Base-by-base conservation (phyloP, 208 protist species). In the Trypanosoma avium region DNA sequence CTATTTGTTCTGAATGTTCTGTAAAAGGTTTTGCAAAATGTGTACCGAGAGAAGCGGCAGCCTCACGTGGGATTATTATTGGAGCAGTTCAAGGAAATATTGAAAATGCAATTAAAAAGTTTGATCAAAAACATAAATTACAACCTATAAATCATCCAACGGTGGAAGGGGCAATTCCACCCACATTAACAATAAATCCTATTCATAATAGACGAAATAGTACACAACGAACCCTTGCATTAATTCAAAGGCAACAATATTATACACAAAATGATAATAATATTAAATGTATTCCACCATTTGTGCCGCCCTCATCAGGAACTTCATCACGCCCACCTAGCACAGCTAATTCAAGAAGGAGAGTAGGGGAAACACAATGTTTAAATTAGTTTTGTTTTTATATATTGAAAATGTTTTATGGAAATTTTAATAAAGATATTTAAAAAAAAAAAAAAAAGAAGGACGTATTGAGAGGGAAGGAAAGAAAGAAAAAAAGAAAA, bases 261-360 rank as follows among this genome's bases (percentile, higher is more conserved):
- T 94, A 90, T 62, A 90, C 88, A 22, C 85, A 92, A 75, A 94
- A 84, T 61, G 88, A 94, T 52, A 75, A 76, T 50, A 94, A 94
- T 53, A 57, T 94, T 55, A 54, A 86, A 4, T 75, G 73, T 49
- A 19, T 50, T n/a, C 42, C 62, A 52, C 61, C 75, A 4, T 19
- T 8, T 19, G 13, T 21, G n/a, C 17, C 33, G 17, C 36, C 9
- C n/a, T 0, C 17, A 17, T 10, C 17, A 0, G 43, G 48, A 26
- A 33, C 7, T 24, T 9, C 12, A 32, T 36, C 40, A 10, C 24
- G 26, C 10, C 3, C 43, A 27, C 29, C 42, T 24, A 38, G 29
- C 21, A 26, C n/a, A 15, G 12, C n/a, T 8, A 13, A 35, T 4
- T 21, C 10, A 3, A 5, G 35, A 38, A 38, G 10, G 17, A 52